Base-by-base conservation (phyloP, 2,329 filamentous ascomycete genomes). In the Reticulascus tulasneorum region DNA sequence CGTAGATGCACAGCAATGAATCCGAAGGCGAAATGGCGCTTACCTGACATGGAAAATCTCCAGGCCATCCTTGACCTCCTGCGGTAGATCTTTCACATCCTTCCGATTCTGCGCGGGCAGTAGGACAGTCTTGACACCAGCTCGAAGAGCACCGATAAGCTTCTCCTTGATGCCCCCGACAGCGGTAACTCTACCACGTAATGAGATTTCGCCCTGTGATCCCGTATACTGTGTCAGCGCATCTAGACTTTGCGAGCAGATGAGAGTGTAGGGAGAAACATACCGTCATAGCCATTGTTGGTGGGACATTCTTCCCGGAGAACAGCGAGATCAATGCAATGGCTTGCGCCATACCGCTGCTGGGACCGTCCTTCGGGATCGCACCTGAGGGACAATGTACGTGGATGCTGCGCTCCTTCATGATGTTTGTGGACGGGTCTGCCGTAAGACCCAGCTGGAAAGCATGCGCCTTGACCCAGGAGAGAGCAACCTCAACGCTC, bases 131-230 rank as follows among this genome's bases (percentile, higher is more conserved):
- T 95, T 94, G 44, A 98, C 91, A 19, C 93, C 93, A 3, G 93
- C 93, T 37, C 91, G 77, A 55, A 94, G 71, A 8, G 93, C 93
- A 16, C 93, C 93, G 55, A 98, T 97, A 35, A 97, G 73, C 63
- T 98, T 98, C 77, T 98, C 91, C 66, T 97, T 96, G 67, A 98
- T 97, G 13, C 93, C 93, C 35, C 93, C 93, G 23, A 98, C 93
- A 18, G 91, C 88, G 63, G 93, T 87, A 38, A 98, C 85, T 47
- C 89, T 81, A 16, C 93, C 93, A 26, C 93, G 79, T 18, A 98
- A 77, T 38, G 85, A 88, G 44, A 83, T 79, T 54, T 83, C 79
- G 45, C 79, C 78, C 73, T 78, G 57, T 61, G 38, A 28, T 22
- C 41, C 26, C 38, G 15, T 11, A 33, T 30, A 36, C 37, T 19